A percentile compares a stretch with the other conserved stretches of the same genome.
Evolutionary conservation across 805 yeast species (phyloP).

Genomic region (Saccharomycopsis sp.): DNA sequence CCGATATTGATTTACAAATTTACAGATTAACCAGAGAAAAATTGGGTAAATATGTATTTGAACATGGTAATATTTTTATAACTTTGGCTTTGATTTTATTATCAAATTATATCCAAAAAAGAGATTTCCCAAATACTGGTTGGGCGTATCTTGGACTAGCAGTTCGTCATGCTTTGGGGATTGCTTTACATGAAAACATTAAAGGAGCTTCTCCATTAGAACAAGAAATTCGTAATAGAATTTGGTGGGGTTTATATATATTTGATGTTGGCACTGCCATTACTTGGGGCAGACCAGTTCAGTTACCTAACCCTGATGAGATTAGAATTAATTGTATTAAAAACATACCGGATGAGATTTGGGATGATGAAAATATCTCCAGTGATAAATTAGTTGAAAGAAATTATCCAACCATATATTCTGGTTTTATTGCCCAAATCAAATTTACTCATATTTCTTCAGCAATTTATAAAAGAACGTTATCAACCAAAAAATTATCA

Average conservation of each 20-base stretch:
- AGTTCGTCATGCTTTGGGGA: conserved; percentile 53
- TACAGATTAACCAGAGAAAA: conserved; percentile 42
- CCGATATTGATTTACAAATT: conserved; percentile 42
- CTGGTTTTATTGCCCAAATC: conserved; percentile 47
- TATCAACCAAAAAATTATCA: conserved; percentile 38
- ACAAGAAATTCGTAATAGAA: conserved; percentile 45
- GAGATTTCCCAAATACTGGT: conserved; percentile 57
- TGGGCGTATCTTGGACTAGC: conserved; percentile 61
- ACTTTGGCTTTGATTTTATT: conserved; percentile 42
- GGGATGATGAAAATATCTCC: conserved; percentile 24
- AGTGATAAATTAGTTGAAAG: conserved; percentile 16
- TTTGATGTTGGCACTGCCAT: conserved; percentile 56
- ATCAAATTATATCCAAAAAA: conserved; percentile 51
- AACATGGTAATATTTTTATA: conserved; percentile 47
- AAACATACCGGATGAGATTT: conserved; percentile 34
- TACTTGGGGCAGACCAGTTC: conserved; percentile 55
- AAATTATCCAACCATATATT: conserved; percentile 41
- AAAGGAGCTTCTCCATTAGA: conserved; percentile 30
- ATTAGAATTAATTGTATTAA: conserved; percentile 41
- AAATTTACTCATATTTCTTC: conserved; percentile 37
- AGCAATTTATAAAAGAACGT: conserved; percentile 37
- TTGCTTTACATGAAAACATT: conserved; percentile 31
- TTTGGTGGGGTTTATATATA: conserved; percentile 61
- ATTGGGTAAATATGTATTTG: conserved; percentile 39
- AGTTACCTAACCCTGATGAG: conserved; percentile 35